Evolutionary conservation across 2,329 filamentous ascomycete species (phyloP).

Genomic region (Beauveria sp.): DNA sequence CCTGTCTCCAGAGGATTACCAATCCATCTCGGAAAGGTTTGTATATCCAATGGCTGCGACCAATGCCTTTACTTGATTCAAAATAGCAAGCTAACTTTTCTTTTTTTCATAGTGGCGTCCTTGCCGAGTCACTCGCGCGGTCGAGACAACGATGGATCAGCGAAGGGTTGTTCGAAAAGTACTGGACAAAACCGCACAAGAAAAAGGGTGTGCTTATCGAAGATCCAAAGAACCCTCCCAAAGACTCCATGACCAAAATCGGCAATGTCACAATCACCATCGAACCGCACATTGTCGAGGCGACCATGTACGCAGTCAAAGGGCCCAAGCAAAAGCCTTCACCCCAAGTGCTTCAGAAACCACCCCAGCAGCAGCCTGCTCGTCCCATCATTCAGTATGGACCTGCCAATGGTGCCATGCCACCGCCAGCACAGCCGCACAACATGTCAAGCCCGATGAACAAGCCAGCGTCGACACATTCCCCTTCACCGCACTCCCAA

Average conservation of each 20-base stretch:
- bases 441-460: slow-evolving; percentile 10
- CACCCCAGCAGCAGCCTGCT: slow-evolving; percentile 1
- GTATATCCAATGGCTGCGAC: slow-evolving; percentile 13
- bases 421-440: slow-evolving; percentile 36
- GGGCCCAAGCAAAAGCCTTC: slow-evolving; percentile 44
- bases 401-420: slow-evolving; percentile 55
- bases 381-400: slow-evolving; percentile 59
- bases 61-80: background rate
- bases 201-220: slow-evolving; percentile 58
- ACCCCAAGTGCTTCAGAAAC: slow-evolving; percentile 21
- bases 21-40: slow-evolving; percentile 66
- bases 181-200: slow-evolving; percentile 67
- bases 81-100: slow-evolving; percentile 13
- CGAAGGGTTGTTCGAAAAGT: slow-evolving; percentile 67
- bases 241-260: slow-evolving; percentile 65
- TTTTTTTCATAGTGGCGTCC: slow-evolving; percentile 52
- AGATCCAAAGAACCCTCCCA: slow-evolving; percentile 58
- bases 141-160: slow-evolving; percentile 68
- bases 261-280: slow-evolving; percentile 68
- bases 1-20: slow-evolving; percentile 58
- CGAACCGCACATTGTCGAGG: slow-evolving; percentile 74
- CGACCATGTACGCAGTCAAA: slow-evolving; percentile 65
- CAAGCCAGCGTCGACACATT: background rate
- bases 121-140: slow-evolving; percentile 63
- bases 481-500: slow-evolving; percentile 1